Percentiles rank a stretch among this genome's conserved stretches.
Conservation (phyloP, 208 protist species). For the Novymonas esmeraldas region DNA sequence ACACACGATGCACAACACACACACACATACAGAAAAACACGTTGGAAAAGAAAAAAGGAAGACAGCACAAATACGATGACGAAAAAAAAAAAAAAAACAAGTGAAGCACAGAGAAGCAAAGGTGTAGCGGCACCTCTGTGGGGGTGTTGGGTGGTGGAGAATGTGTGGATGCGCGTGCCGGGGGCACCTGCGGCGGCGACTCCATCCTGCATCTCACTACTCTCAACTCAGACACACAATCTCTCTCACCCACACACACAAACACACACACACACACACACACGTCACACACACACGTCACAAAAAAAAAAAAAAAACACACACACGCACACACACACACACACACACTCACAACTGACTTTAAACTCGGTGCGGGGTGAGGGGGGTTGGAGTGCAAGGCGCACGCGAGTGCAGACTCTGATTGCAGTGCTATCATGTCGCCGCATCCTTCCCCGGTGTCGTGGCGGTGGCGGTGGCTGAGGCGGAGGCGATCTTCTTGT, state of each 20-base stretch:
- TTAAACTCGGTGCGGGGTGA: neutral
- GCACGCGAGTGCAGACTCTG: neutral
- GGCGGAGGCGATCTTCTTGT: slow-evolving; percentile 33
- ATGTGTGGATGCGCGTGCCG: no score
- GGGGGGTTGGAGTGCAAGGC: neutral
- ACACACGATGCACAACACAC: neutral
- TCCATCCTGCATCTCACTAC: no score
- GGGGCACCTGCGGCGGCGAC: no score
- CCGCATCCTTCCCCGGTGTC: neutral
- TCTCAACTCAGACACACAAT: no score
- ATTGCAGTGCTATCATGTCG: neutral
- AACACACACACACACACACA: neutral
- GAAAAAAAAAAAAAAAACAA: neutral
- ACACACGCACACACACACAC: neutral
- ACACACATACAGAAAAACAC: neutral
- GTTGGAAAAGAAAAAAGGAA: no score
- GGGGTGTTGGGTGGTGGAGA: no score
- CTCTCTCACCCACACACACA: neutral
- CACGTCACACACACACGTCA: neutral
- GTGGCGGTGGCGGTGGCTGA: neutral
- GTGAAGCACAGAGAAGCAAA: no score
- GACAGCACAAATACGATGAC: neutral
- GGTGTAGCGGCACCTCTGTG: no score
- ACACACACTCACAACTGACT: slow-evolving; percentile 1
- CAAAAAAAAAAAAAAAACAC: neutral